Conservation (phyloP, 371 early-diverging fungal genomes). For the Parasitella parasitica region DNA sequence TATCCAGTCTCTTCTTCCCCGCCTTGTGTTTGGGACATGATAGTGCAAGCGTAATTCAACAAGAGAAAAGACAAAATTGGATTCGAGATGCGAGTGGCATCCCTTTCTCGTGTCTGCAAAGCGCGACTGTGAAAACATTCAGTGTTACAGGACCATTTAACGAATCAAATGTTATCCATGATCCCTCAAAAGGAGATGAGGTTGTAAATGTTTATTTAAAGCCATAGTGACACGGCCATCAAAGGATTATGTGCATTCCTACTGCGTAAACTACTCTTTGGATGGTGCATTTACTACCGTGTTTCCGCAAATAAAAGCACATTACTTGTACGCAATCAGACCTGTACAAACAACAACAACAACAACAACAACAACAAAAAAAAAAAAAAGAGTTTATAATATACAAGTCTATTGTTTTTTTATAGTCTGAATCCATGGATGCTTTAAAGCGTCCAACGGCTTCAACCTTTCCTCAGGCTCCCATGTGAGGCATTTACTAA, state of each 20-base stretch:
- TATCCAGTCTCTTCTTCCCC: conserved; percentile 33
- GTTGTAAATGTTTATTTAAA: too few species aligned
- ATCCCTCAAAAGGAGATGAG: too few species aligned
- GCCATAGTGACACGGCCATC: too few species aligned
- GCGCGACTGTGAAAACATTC: neutral
- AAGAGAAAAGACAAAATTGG: neutral
- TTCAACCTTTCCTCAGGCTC: conserved; percentile 83
- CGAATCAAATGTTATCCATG: too few species aligned
- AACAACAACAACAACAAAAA: too few species aligned
- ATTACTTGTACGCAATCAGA: too few species aligned
- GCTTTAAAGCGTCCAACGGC: conserved; percentile 75
- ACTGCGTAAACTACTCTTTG: too few species aligned
- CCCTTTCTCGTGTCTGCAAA: neutral
- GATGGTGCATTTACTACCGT: too few species aligned
- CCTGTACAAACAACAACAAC: too few species aligned
- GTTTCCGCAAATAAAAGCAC: too few species aligned
- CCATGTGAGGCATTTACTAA: conserved; percentile 82
- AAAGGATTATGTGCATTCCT: too few species aligned
- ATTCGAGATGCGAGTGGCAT: neutral
- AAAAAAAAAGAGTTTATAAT: too few species aligned
- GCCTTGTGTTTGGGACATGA: conserved; percentile 17
- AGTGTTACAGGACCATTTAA: neutral
- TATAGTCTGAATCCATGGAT: conserved; percentile 60
- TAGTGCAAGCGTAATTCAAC: neutral
- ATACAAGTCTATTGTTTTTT: conserved; percentile 7